Evolutionary conservation across 2,329 filamentous ascomycete genomes (phyloP), one percentile per base, ranked within the genome.

Genomic region (Monilinia fructicola): DNA sequence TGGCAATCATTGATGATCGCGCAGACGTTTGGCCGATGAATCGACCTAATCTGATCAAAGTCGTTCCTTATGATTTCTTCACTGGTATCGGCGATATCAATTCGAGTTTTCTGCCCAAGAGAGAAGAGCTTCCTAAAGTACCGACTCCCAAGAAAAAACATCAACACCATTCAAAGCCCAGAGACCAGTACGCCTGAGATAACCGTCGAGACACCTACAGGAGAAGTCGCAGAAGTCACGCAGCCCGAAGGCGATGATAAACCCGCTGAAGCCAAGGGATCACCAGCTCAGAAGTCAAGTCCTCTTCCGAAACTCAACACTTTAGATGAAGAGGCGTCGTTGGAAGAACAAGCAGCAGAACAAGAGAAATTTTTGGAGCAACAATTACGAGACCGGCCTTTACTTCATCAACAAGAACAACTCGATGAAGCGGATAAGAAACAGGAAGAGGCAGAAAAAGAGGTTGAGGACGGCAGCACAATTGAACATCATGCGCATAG

Each of bases 81-180:
- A 92, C 96, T 67, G 95, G 95, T 21, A 97, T 97, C 70, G 95
- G 95, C 69, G 95, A 99, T 78, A 99, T 99, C 82, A 99, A 99
- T 80, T 96, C 94, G 16, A 97, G 92, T 76, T 99, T 98, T 76
- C 78, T 99, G 63, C 95, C 95, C 0, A 96, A 96, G 78, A 87
- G 84, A 67, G 79, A 85, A 72, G 83, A 88, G 73, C 78, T 85
- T 35, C 72, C 74, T 3, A 74, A 74, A 58, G 60, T 71, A 56
- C 58, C 64, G 21, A 69, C 70, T 12, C 52, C 70, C 2, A 73
- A 72, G 54, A 74, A 73, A 64, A 73, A 71, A 46, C 58, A 56
- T 28, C 40, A 55, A 42, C 11, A 16, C 12, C 40, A 42, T 23
- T n/a, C 48, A 26, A 70, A 71, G 35, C 54, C 54, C 56, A 18